Base-by-base conservation (phyloP, 768 basidiomycete genomes). In the Mycena olivaceomarginata region DNA sequence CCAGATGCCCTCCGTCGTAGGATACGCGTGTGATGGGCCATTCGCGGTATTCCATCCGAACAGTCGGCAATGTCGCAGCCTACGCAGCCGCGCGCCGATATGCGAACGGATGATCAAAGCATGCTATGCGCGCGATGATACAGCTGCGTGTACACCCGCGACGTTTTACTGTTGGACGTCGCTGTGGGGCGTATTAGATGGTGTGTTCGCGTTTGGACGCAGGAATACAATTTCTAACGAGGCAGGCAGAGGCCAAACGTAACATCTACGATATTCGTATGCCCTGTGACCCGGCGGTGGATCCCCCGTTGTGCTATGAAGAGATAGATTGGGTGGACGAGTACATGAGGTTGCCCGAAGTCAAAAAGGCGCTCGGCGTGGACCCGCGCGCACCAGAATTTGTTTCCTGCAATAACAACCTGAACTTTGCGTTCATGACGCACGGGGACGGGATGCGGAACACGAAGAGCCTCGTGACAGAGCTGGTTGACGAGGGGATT, bases 401-500 rank as follows among this genome's bases (percentile, higher is more conserved):
- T 82, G 87, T 90, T 74, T 89, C 90, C 9, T 97, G 96, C 85
- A 96, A 93, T 80, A 90, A 89, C 89, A 86, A 93, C 59, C 91
- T 98, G 71, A 97, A 97, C 86, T 91, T 92, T 81, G 93, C 90
- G 4, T 98, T 98, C 86, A 84, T 89, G 71, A 82, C 92, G 80
- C 94, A 96, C 81, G 98, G 98, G 41, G 98, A 99, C 82, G 92
- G 93, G 15, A 93, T 96, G 90, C 95, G 94, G 81, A 94, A 98
- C 84, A 93, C 93, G 25, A 95, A 96, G 0, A 85, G 86, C 31
- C 88, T 98, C 12, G 88, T 99, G 13, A 94, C 96, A 1, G 93
- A 95, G 57, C 88, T 99, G 43, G 88, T 99, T 57, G 91, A 97
- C 20, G 68, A 70, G 6, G 74, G 74, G 12, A 63, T 75, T 31